A percentile compares a stretch with the other conserved stretches of the same genome.
Evolutionary conservation across 2,329 filamentous ascomycete genomes (phyloP).

Genomic region (Xylariaceae sp.): DNA sequence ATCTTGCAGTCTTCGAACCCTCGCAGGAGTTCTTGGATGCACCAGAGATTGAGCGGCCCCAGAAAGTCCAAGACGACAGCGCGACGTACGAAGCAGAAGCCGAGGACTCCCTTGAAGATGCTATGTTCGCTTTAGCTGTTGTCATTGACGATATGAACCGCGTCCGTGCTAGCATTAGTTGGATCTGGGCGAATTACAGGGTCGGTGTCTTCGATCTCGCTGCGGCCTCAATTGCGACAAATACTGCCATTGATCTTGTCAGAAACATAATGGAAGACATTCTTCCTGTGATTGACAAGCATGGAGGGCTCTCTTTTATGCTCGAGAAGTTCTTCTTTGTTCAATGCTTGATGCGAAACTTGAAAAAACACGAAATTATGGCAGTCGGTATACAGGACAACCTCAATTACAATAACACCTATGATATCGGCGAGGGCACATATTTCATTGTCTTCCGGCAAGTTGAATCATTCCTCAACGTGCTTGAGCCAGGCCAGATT

Average conservation of each 20-base stretch:
- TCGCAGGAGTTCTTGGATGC: slow-evolving; percentile 34
- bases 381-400: slow-evolving; percentile 5
- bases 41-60: slow-evolving; percentile 24
- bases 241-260: slow-evolving; percentile 34
- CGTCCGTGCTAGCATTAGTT: slow-evolving; percentile 26
- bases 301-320: slow-evolving; percentile 22
- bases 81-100: slow-evolving; percentile 32
- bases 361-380: slow-evolving; percentile 7
- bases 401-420: slow-evolving; percentile 25
- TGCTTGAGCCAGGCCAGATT: slow-evolving; percentile 12
- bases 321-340: slow-evolving; percentile 16
- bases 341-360: slow-evolving; percentile 15
- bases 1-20: slow-evolving; percentile 35
- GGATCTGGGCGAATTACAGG: slow-evolving; percentile 31
- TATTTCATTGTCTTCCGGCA: slow-evolving; percentile 19
- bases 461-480: slow-evolving; percentile 10
- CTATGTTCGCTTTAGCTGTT: slow-evolving; percentile 23
- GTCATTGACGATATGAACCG: slow-evolving; percentile 30
- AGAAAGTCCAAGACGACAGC: slow-evolving; percentile 10
- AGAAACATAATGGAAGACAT: slow-evolving; percentile 31
- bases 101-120: slow-evolving; percentile 22
- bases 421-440: slow-evolving; percentile 23
- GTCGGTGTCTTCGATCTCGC: slow-evolving; percentile 27
- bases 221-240: slow-evolving; percentile 34
- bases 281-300: slow-evolving; percentile 18